Base-by-base conservation (phyloP, 176 grass and related monocot species). In the Lolium rigidum region DNA sequence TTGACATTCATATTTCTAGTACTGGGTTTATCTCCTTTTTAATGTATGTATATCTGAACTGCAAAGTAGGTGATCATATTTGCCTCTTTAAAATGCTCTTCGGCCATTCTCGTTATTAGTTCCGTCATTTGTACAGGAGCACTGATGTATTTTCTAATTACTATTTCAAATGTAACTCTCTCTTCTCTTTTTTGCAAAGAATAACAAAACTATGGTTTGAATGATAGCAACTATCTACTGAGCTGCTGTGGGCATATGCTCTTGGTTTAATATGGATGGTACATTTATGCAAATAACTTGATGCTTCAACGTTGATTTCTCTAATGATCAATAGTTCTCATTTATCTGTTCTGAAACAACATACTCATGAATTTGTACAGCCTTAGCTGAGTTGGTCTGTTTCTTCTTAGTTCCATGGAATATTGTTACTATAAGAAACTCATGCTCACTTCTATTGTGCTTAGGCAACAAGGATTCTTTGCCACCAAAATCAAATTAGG, bases 231-330 rank as follows among this genome's bases (percentile, higher is more conserved):
- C 11, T 84, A 39, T 25, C 39, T 84, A 16, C 49, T 76, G 26
- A 51, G 52, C 81, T 68, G 59, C 8, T 89, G 52, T 61, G 60
- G 17, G 9, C 24, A 1, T 76, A 70, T 70, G 51, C 16, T 81
- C 18, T 76, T 85, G 49, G 12, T 81, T 69, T 59, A 39, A 57
- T 89, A 28, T 10, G 50, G 16, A 76, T 81, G 22, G 56, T 24
- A 0, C 65, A 44, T 16, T n/a, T 69, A 68, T 50, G 13, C 13
- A 77, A 70, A 39, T 31, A 77, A 43, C 39, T 35, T 80, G 24
- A 65, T 18, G 8, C 59, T 67, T 66, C 18, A 88, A 49, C 12
- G 22, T 17, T 21, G 41, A 43, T 43, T 43, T 43, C 5, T 6
- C 7, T 0, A 43, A 21, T 86, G 77, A 41, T 28, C 51, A 55